Evolutionary conservation across 139 green algal genomes (phyloP).

Genomic region (Mychonastes homosphaera): DNA sequence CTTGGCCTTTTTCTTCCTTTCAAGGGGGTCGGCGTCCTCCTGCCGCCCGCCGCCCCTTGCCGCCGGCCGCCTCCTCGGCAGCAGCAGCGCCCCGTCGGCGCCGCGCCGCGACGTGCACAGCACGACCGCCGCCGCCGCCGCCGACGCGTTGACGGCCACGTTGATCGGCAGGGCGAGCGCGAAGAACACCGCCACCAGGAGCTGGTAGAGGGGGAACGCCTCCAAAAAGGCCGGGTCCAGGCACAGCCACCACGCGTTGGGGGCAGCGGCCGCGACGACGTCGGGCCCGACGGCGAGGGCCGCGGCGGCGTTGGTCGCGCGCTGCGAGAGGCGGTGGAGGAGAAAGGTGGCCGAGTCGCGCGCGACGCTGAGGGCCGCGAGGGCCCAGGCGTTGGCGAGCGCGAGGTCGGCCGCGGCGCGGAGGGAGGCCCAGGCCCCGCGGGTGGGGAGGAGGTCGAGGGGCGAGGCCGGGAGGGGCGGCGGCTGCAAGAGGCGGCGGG

Average conservation of each 20-base stretch:
- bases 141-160: constrained; percentile 33
- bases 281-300: constrained; percentile 14
- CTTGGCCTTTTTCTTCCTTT: not conserved
- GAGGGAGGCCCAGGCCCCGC: not conserved
- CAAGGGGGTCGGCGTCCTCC: not conserved
- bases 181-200: constrained; percentile 36
- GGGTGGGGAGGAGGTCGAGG: no score
- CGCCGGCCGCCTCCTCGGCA: not conserved
- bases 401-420: constrained; percentile 15
- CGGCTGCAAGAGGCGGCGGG: no score
- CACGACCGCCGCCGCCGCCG: constrained; percentile 11
- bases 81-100: not conserved
- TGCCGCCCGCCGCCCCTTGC: not conserved
- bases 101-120: not conserved
- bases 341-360: constrained; percentile 32
- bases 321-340: constrained; percentile 32
- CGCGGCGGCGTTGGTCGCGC: constrained; percentile 36
- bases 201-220: constrained; percentile 22
- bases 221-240: constrained; percentile 28
- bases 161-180: constrained; percentile 34
- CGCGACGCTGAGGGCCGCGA: constrained; percentile 23
- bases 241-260: constrained; percentile 36
- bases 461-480: no score
- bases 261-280: constrained; percentile 1
- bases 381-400: constrained; percentile 18